Evolutionary conservation across 1,139 yeast species (phyloP), one percentile per base, ranked within the genome.

Genomic region (Pneumocystis canis): DNA sequence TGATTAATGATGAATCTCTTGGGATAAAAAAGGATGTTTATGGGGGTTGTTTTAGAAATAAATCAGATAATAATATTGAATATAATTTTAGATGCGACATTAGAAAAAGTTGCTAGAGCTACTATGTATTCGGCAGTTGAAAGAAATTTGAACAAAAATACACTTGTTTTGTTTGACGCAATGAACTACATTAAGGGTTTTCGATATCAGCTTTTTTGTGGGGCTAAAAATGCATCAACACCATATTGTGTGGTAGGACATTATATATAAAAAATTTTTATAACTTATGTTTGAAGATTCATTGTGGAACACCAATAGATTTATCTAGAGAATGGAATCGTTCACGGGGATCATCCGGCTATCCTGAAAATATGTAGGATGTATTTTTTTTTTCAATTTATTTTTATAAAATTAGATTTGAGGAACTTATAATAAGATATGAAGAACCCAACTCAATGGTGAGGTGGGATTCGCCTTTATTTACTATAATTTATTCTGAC

Each of bases 391-490:
- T 37, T 33, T 9, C 14, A 47, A 58, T 37, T 40, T 33, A 18
- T 32, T 25, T 28, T 9, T n/a, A 35, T 35, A 35, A 20, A 20
- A 9, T 14, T 33, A 64, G 66, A 60, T 77, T 90, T 60, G 79
- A 79, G 30, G 92, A 86, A 63, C 75, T 92, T 66, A 80, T 83
- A 4, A 87, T 89, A 83, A 75, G 98, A 67, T 94, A 85, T 71
- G 98, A 92, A 73, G 98, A 92, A 72, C 99, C 99, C 0, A 87
- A 88, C 70, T 84, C 84, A 28, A 81, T 82, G 71, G 82, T 85
- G 53, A 77, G 97, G 65, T 92, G 98, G 98, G 99, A 92, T 72
- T 83, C 95, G 3, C 99, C 99, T 1, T 75, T 90, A 66, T 85
- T 89, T 72, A 82, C 88, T 0, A 73, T 88, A 84, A 2, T 80